Conservation (phyloP, 192 early-diverging fungal genomes). For the Entomortierella parvispora region DNA sequence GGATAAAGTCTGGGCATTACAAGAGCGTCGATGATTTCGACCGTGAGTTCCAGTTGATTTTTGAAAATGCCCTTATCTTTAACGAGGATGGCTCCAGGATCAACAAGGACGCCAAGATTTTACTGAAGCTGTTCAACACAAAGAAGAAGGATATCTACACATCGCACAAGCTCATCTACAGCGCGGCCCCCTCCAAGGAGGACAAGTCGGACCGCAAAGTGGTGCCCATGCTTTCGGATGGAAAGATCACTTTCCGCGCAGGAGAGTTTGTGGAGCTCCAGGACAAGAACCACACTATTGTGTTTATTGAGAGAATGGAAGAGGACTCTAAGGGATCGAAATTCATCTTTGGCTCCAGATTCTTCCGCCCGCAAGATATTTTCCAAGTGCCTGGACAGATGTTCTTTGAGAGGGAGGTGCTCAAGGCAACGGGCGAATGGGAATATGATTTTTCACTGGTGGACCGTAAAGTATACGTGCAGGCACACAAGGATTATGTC, state of each 20-base stretch:
- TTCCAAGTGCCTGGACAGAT: conserved; percentile 42
- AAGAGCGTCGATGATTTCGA: conserved; percentile 76
- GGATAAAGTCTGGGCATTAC: conserved; percentile 73
- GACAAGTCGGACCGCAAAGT: conserved; percentile 33
- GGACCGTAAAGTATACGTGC: conserved; percentile 41
- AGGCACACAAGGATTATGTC: conserved; percentile 47
- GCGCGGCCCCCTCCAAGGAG: conserved; percentile 5
- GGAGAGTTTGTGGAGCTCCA: conserved; percentile 44
- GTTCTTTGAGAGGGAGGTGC: conserved; percentile 51
- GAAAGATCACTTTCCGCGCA: conserved; percentile 12
- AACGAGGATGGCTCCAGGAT: conserved; percentile 87
- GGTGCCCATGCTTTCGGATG: conserved; percentile 14
- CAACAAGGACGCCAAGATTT: conserved; percentile 75
- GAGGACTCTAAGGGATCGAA: conserved; percentile 26
- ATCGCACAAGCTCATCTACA: conserved; percentile 30
- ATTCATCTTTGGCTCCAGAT: conserved; percentile 44
- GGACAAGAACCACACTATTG: conserved; percentile 25
- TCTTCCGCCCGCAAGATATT: conserved; percentile 49
- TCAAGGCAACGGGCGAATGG: conserved; percentile 50
- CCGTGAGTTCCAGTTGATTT: conserved; percentile 82
- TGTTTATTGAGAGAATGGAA: conserved; percentile 42
- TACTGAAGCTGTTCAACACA: conserved; percentile 54
- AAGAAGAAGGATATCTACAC: conserved; percentile 41
- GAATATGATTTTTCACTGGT: conserved; percentile 44
- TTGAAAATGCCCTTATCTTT: conserved; percentile 91